Conservation (phyloP, 306 rosid species). For the Vigna angularis region DNA sequence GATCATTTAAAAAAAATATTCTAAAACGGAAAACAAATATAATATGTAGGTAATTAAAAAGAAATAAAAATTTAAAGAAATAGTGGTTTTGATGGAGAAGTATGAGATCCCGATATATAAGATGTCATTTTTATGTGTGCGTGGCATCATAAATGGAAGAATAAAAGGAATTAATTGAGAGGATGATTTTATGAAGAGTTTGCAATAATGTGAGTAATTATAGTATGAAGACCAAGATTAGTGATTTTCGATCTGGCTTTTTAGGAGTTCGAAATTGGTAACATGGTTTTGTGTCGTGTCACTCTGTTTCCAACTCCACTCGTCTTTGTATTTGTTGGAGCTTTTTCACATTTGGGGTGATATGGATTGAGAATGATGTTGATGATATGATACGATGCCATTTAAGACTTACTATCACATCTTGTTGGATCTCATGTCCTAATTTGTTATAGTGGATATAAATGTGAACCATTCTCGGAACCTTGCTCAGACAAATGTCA, state of each 20-base stretch:
- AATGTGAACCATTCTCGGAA: conserved; percentile 12
- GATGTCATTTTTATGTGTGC: conserved; percentile 21
- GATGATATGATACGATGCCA: conserved; percentile 23
- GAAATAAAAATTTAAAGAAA: not conserved
- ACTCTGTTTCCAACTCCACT: conserved; percentile 18
- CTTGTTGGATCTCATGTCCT: conserved; percentile 32
- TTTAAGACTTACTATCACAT: conserved; percentile 38
- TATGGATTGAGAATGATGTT: conserved; percentile 30
- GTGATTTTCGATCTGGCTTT: conserved; percentile 34
- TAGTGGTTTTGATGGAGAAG: not conserved
- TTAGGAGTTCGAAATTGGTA: conserved; percentile 16
- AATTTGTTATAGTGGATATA: conserved; percentile 18
- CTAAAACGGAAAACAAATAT: too few species aligned
- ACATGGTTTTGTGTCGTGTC: conserved; percentile 21
- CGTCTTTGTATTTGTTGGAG: conserved; percentile 33
- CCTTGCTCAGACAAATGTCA: conserved; percentile 34
- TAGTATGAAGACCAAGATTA: conserved; percentile 36
- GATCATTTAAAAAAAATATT: too few species aligned
- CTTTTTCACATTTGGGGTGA: not conserved
- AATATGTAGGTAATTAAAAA: not conserved
- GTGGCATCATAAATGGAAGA: conserved; percentile 26
- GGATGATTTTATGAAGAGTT: not conserved
- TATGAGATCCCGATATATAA: not conserved
- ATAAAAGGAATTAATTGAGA: not conserved
- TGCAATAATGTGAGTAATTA: conserved; percentile 1